phyloP scores from a whole-genome alignment of 2,329 filamentous ascomycete species.

The Rachicladosporium sp. region DNA sequence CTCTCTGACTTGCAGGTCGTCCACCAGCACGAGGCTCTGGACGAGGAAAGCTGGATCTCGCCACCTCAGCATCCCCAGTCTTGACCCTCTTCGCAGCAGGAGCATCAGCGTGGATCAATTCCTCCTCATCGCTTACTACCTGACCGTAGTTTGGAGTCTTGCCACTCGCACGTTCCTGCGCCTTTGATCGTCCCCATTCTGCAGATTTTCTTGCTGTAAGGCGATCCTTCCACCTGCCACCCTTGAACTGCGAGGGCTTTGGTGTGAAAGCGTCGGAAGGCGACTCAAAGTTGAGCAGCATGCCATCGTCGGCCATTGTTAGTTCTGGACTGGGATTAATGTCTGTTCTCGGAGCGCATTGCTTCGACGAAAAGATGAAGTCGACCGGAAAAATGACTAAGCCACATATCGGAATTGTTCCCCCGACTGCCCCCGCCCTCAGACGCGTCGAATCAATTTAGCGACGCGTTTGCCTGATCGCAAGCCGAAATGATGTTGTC shows the following conservation, averaged over 20 bases:
- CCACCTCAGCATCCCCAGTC: conserved; percentile 8
- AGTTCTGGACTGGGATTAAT: neutral
- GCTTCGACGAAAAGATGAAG: neutral
- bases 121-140: conserved; percentile 12
- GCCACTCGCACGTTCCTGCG: conserved; percentile 13
- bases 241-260: conserved; percentile 60
- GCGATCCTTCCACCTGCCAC: conserved; percentile 87
- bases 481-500: too few species aligned
- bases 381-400: neutral
- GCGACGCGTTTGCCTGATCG: too few species aligned
- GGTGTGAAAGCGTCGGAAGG: conserved; percentile 50
- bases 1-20: conserved; percentile 2
- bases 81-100: conserved; percentile 10
- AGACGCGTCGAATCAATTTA: too few species aligned
- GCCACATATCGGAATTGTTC: conserved; percentile 1
- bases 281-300: conserved; percentile 86
- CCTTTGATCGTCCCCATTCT: conserved; percentile 38
- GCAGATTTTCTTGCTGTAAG: conserved; percentile 63
- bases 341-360: neutral
- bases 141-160: conserved; percentile 9
- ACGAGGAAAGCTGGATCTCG: conserved; percentile 1
- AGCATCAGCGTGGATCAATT: conserved; percentile 7
- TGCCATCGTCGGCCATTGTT: conserved; percentile 81
- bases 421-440: too few species aligned
- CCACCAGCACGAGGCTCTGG: conserved; percentile 4